These are phyloP conservation scores for Lichtheimia ornata DNA, from an alignment of 371 early-diverging fungal genomes.

Conservation along the genomic window DNA sequence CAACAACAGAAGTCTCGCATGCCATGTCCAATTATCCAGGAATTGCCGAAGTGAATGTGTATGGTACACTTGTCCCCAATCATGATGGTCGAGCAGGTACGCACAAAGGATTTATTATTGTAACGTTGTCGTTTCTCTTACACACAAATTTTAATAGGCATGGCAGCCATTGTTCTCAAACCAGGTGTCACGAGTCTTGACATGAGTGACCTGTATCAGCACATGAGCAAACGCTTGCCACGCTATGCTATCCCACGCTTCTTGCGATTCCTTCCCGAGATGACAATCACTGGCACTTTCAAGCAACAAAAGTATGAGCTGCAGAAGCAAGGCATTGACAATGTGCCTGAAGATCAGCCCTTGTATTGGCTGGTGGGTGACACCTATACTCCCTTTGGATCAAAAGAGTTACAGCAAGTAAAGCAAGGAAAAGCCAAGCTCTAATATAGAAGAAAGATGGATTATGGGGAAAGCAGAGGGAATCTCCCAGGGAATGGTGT, in stretches of 20 bases:
- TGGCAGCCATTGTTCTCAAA: constrained; percentile 67
- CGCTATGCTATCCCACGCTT: constrained; percentile 66
- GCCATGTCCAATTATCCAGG: constrained; percentile 56
- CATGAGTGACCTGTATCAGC: constrained; percentile 30
- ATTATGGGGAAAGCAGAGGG: neutral
- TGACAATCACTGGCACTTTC: constrained; percentile 59
- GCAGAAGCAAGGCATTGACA: constrained; percentile 50
- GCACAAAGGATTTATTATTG: constrained; percentile 14
- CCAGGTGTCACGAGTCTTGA: constrained; percentile 22
- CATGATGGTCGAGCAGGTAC: constrained; percentile 75
- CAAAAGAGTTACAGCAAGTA: neutral
- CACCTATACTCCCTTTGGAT: too few relatives aligned
- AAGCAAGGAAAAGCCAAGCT: neutral
- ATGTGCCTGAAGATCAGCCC: constrained; percentile 24
- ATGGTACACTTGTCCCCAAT: constrained; percentile 54
- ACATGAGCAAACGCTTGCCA: constrained; percentile 48
- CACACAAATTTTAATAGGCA: constrained; percentile 15
- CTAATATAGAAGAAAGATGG: neutral
- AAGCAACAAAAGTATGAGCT: constrained; percentile 57
- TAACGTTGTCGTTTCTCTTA: too few relatives aligned
- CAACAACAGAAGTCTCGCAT: constrained; percentile 67
- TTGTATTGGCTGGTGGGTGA: constrained; percentile 41
- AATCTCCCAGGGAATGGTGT: too few relatives aligned
- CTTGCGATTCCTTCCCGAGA: constrained; percentile 45
- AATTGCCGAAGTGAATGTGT: constrained; percentile 65